A percentile compares a stretch with the other conserved stretches of the same genome.
These are phyloP conservation scores for Vigna mungo DNA, from an alignment of 306 rosid genomes.

Conservation along the genomic window DNA sequence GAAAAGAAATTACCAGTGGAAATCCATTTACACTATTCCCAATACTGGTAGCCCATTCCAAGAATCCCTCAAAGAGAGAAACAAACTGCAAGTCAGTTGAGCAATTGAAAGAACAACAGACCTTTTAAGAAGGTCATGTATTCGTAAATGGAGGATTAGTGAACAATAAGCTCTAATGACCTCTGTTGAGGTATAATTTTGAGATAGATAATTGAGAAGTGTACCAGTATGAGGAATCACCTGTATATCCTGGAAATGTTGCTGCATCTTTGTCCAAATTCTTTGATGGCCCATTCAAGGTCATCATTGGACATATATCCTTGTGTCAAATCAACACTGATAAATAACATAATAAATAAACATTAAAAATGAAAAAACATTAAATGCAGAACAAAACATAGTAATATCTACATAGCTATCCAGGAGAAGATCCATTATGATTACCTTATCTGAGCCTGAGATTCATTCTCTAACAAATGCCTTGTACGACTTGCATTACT, in stretches of 20 bases:
- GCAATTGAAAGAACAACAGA: slow-evolving; percentile 30
- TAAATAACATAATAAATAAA: not conserved
- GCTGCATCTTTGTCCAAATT: slow-evolving; percentile 71
- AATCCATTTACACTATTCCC: slow-evolving; percentile 90
- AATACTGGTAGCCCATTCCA: slow-evolving; percentile 75
- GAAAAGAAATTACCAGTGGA: slow-evolving; percentile 75
- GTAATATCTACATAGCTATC: not conserved
- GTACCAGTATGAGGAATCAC: slow-evolving; percentile 61
- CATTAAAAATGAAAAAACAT: not conserved
- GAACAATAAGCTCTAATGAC: slow-evolving; percentile 2
- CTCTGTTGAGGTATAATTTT: slow-evolving; percentile 23
- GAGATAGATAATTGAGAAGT: slow-evolving; percentile 36
- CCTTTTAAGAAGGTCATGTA: slow-evolving; percentile 13
- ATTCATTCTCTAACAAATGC: slow-evolving; percentile 56
- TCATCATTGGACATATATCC: slow-evolving; percentile 89
- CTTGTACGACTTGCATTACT: slow-evolving; percentile 54
- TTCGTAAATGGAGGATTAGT: slow-evolving; percentile 8
- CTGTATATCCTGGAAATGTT: slow-evolving; percentile 92
- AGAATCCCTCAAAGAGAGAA: slow-evolving; percentile 78
- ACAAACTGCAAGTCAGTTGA: slow-evolving; percentile 60
- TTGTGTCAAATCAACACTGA: slow-evolving; percentile 55
- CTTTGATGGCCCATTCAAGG: slow-evolving; percentile 73
- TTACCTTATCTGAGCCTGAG: slow-evolving; percentile 57
- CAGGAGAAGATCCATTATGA: slow-evolving; percentile 21
- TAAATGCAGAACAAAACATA: slow-evolving; percentile 29